A percentile compares a stretch with the other conserved stretches of the same genome.
Evolutionary conservation across 2,329 filamentous ascomycete genomes (phyloP).

Genomic region (Fusarium gaditjirri): DNA sequence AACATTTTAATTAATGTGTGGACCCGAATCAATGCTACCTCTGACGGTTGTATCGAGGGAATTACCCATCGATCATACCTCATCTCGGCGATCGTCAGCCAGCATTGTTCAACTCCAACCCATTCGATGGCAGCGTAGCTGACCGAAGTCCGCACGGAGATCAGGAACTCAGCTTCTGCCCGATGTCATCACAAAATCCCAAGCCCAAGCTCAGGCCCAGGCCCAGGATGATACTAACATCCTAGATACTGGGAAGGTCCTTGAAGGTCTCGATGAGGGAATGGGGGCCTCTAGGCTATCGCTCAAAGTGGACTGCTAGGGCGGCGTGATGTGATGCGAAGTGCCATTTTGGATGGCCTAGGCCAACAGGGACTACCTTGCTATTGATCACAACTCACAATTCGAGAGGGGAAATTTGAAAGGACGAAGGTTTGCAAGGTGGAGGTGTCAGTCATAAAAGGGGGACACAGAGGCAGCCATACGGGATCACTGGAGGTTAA

Average conservation of each 20-base stretch:
- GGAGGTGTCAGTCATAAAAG: not conserved
- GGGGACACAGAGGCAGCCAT: not conserved
- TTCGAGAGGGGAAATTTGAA: slow-evolving; percentile 1
- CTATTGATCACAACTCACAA: slow-evolving; percentile 7
- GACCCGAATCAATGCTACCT: not conserved
- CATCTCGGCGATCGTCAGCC: slow-evolving; percentile 21
- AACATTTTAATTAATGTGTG: slow-evolving; percentile 10
- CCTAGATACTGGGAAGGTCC: not conserved
- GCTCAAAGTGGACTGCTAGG: slow-evolving; percentile 3
- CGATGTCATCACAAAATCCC: not conserved
- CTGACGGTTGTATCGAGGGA: not conserved
- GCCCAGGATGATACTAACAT: not conserved
- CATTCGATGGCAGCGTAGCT: not conserved
- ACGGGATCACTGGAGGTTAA: not conserved
- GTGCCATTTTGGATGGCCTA: slow-evolving; percentile 13
- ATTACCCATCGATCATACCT: slow-evolving; percentile 19
- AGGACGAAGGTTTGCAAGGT: not conserved
- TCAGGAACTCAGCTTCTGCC: not conserved
- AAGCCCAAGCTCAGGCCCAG: not conserved
- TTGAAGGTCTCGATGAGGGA: not conserved
- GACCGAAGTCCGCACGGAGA: slow-evolving; percentile 4
- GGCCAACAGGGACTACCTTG: slow-evolving; percentile 22
- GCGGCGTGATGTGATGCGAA: slow-evolving; percentile 3
- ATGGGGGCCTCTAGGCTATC: slow-evolving; percentile 3
- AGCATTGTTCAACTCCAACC: slow-evolving; percentile 18